Evolutionary conservation across 2,329 filamentous ascomycete species (phyloP), one percentile per base, ranked within the genome.

Genomic region (Davidsoniella virescens): DNA sequence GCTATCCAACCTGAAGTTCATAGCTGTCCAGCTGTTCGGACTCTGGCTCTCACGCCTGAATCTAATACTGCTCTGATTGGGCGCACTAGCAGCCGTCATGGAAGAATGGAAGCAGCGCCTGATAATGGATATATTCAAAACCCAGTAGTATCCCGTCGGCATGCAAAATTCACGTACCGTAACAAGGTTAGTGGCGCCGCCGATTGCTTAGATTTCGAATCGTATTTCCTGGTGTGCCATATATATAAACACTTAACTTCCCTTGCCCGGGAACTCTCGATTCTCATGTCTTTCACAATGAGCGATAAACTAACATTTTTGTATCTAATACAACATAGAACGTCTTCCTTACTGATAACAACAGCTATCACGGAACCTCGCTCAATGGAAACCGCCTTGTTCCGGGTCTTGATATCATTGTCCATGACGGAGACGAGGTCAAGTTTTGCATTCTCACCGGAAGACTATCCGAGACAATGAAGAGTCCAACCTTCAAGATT

Each of bases 281-380:
- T 12, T 4, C 9, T 12, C 29, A 33, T 12, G 4, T 12, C 29
- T 33, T 8, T 33, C 10, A 33, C 29, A 12, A 7, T 33, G 29
- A 33, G 12, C 29, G 10, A 33, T 33, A 33, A 9, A 33, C 29
- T n/a, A 25, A 16, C 26, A 37, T 23, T 45, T 18, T 9, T 16
- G 41, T 39, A 23, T n/a, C 10, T 12, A 5, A 43, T 23, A 14
- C 44, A 7, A 16, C 6, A 16, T n/a, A 49, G 47, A 36, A 38
- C 17, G 45, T 54, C 3, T 54, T 52, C 25, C 40, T 54, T 9
- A 51, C 29, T 16, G 53, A 54, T 25, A 36, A 42, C 50, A 39
- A 38, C 18, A 52, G 50, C 14, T 52, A 46, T 20, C 53, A 54
- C n/a, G 53, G 53, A 25, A 54, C 53, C 6, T 33, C 49, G 18